These are phyloP conservation scores for Candida wancherniae DNA, from an alignment of 805 yeast species.

Conservation along the genomic window DNA sequence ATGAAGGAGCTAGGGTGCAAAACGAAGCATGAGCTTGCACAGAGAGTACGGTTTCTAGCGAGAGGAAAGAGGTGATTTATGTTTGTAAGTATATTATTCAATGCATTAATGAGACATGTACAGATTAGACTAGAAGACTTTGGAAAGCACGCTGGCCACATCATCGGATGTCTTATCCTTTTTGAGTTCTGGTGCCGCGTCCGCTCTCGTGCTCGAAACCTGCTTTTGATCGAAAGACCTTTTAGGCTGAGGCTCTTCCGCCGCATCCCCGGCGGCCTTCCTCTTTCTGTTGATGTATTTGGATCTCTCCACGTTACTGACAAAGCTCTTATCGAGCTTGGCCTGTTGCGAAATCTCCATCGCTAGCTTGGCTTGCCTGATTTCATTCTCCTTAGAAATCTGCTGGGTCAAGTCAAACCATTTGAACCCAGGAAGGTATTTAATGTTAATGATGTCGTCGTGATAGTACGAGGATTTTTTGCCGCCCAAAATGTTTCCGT, in stretches of 20 bases:
- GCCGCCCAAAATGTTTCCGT: constrained; percentile 89
- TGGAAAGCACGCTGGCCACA: constrained; percentile 46
- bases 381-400: constrained; percentile 83
- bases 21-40: constrained; percentile 26
- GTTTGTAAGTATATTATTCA: too few relatives aligned
- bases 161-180: constrained; percentile 36
- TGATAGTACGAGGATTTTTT: constrained; percentile 86
- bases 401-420: constrained; percentile 95
- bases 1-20: constrained; percentile 23
- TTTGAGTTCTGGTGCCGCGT: constrained; percentile 48
- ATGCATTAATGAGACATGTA: too few relatives aligned
- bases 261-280: constrained; percentile 16
- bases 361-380: constrained; percentile 80
- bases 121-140: too few relatives aligned
- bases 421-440: constrained; percentile 85
- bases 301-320: constrained; percentile 79
- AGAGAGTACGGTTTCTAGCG: constrained; percentile 19
- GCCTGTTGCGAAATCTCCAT: constrained; percentile 87
- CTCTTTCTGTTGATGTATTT: constrained; percentile 64
- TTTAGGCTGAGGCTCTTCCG: constrained; percentile 17
- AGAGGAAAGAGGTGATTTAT: background rate
- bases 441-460: constrained; percentile 89
- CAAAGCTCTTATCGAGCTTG: constrained; percentile 77
- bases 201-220: constrained; percentile 62
- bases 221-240: constrained; percentile 68